Base-by-base conservation (phyloP, 2,329 filamentous ascomycete genomes). In the Fusarium mundagurra region DNA sequence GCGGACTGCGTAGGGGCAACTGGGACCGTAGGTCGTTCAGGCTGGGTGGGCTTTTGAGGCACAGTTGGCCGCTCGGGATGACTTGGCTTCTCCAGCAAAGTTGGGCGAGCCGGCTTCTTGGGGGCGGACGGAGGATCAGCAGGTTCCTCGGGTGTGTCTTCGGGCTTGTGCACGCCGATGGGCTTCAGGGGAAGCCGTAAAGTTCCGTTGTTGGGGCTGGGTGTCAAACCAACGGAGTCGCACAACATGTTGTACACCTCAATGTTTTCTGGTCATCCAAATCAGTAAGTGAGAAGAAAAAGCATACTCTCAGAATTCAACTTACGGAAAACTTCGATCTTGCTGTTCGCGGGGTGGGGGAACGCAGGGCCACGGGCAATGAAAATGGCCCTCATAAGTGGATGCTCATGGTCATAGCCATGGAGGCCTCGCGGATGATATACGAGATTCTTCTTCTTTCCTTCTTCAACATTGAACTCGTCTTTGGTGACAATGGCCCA, bases 171-270 rank as follows among this genome's bases (percentile, higher is more conserved):
- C 5, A 89, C 80, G 9, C 92, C 92, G 18, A 90, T 80, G 0
- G 91, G 86, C 66, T 87, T 87, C 31, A 96, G 83, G 0, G 93
- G 93, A 18, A 96, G 87, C 17, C 92, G 88, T 11, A 98, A 84
- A 0, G 95, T 98, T 57, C 96, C 96, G 79, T 98, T 98, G 81
- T 98, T 98, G 2, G 93, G 90, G 61, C 88, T 87, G 0, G 95
- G 93, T 7, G 80, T 82, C 65, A 98, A 85, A 18, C 92, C 92
- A 33, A 98, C 84, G 1, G 94, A 95, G 83, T 98, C 95, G 81
- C 96, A 98, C 50, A 98, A 84, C 71, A 98, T 94, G 79, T 98
- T 98, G 84, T 98, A 98, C 14, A 98, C 93, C 78, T 98, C 93
- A 67, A 91, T 95, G 74, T 98, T 98, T 89, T 98, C 93, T 96